These are phyloP conservation scores for Pistacia integerrima DNA, from an alignment of 345 rosid genomes.

Conservation along the genomic window DNA sequence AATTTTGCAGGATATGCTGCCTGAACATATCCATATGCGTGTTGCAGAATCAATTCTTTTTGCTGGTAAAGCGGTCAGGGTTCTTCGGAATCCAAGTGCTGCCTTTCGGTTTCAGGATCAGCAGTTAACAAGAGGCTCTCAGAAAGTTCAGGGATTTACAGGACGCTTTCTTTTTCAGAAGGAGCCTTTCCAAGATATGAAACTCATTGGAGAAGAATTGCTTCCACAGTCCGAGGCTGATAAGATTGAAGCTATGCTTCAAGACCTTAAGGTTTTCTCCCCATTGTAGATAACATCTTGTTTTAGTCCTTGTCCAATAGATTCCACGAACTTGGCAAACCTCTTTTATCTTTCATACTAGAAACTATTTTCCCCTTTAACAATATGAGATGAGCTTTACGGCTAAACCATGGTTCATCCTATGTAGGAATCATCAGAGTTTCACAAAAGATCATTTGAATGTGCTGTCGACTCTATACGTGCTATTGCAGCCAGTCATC, in stretches of 20 bases:
- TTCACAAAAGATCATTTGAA: constrained; percentile 93
- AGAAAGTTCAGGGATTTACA: constrained; percentile 58
- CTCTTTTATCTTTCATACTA: neutral
- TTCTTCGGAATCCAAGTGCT: constrained; percentile 88
- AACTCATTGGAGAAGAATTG: constrained; percentile 66
- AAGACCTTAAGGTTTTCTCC: constrained; percentile 69
- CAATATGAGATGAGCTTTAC: constrained; percentile 4
- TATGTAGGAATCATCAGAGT: constrained; percentile 84
- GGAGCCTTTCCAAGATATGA: constrained; percentile 52
- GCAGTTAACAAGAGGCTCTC: constrained; percentile 51
- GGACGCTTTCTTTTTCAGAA: constrained; percentile 52
- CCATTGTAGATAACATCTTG: neutral
- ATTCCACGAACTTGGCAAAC: neutral
- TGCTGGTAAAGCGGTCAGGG: constrained; percentile 97
- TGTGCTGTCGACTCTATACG: constrained; percentile 81
- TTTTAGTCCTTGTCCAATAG: constrained; percentile 9
- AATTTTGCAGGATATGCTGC: constrained; percentile 88
- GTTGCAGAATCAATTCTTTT: constrained; percentile 92
- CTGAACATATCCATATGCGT: constrained; percentile 84
- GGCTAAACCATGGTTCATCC: constrained; percentile 16
- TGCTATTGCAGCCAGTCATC: constrained; percentile 96
- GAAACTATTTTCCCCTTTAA: constrained; percentile 6
- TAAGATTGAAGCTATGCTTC: constrained; percentile 91
- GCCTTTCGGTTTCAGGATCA: constrained; percentile 71
- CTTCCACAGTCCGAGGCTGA: constrained; percentile 95